Percentiles rank a stretch among this genome's conserved stretches.
phyloP scores from a whole-genome alignment of 2,329 filamentous ascomycete genomes.

The Anthostomella pinea region DNA sequence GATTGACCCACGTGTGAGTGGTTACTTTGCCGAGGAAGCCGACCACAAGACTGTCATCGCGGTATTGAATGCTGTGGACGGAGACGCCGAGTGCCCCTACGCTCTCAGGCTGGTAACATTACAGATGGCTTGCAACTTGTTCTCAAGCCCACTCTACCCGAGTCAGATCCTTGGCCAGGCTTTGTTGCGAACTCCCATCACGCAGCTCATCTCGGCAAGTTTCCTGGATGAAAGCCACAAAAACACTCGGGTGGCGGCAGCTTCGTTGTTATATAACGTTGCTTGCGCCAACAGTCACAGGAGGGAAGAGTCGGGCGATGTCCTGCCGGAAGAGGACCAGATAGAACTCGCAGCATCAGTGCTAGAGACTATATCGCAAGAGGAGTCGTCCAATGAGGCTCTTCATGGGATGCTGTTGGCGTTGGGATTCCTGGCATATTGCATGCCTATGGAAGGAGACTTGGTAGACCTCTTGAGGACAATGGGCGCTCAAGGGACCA shows the following conservation, averaged over 20 bases:
- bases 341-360: constrained; percentile 79
- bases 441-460: constrained; percentile 66
- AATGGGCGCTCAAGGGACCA: constrained; percentile 68
- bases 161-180: constrained; percentile 56
- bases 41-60: constrained; percentile 60
- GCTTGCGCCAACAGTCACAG: constrained; percentile 66
- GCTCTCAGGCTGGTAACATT: constrained; percentile 78
- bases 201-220: constrained; percentile 69
- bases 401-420: constrained; percentile 74
- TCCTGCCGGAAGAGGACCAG: constrained; percentile 66
- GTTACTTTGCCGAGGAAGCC: constrained; percentile 77
- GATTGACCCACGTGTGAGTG: constrained; percentile 73
- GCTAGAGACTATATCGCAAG: constrained; percentile 66
- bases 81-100: constrained; percentile 64
- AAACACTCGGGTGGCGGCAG: constrained; percentile 75
- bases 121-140: constrained; percentile 82
- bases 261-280: constrained; percentile 82
- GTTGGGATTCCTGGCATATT: constrained; percentile 73
- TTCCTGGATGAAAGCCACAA: constrained; percentile 74
- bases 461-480: constrained; percentile 75
- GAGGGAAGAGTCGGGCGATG: constrained; percentile 56
- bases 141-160: constrained; percentile 69
- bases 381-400: constrained; percentile 64
- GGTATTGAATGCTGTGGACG: constrained; percentile 59
- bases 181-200: constrained; percentile 55